Conservation (phyloP, 805 yeast genomes). For the Debaryomyces tyrocola region DNA sequence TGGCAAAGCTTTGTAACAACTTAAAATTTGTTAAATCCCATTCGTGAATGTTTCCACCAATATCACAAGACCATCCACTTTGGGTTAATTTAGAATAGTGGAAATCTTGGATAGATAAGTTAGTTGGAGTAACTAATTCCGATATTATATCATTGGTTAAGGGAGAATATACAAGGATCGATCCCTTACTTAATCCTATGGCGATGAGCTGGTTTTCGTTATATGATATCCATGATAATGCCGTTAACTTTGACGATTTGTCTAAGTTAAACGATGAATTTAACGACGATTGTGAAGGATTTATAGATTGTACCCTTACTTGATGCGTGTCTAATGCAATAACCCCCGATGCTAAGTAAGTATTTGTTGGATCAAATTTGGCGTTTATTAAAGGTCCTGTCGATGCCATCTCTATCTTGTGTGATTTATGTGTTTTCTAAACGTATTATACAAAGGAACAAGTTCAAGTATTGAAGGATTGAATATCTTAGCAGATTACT, state of each 20-base stretch:
- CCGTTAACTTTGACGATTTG: constrained; percentile 49
- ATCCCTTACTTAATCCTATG: constrained; percentile 66
- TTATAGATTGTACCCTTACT: constrained; percentile 58
- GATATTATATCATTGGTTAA: constrained; percentile 54
- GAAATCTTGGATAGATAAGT: constrained; percentile 51
- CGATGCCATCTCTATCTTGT: constrained; percentile 6
- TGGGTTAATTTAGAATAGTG: constrained; percentile 41
- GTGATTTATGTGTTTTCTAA: background rate
- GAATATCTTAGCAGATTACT: too few relatives aligned
- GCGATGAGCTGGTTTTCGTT: constrained; percentile 51
- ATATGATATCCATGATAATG: constrained; percentile 52
- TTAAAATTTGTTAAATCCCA: constrained; percentile 56
- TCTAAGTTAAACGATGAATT: constrained; percentile 54
- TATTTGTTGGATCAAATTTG: constrained; percentile 62
- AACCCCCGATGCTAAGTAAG: constrained; percentile 61
- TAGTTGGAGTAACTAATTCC: constrained; percentile 47
- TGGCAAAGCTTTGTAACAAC: constrained; percentile 41
- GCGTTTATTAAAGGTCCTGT: constrained; percentile 38
- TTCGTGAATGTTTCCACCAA: constrained; percentile 56
- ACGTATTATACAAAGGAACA: background rate
- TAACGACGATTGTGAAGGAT: constrained; percentile 40
- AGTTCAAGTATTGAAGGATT: too few relatives aligned
- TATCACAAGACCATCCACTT: constrained; percentile 61
- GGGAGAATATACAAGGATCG: constrained; percentile 67
- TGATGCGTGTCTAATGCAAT: constrained; percentile 72